These are phyloP conservation scores for Sordariomycetes sp. DNA, from an alignment of 2,329 filamentous ascomycete species.

Conservation along the genomic window DNA sequence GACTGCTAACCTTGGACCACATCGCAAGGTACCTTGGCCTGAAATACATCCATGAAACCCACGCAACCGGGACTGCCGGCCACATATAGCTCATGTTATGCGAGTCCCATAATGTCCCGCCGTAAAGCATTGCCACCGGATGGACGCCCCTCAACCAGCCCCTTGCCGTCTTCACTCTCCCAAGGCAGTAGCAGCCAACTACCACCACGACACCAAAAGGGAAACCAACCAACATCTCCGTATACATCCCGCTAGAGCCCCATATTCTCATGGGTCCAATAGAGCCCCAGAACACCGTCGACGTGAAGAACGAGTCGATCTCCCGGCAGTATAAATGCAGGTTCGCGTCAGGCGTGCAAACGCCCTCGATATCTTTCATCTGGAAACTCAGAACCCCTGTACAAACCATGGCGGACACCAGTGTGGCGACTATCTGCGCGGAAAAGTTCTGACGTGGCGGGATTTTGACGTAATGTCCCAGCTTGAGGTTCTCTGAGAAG, in stretches of 20 bases:
- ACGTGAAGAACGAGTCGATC: constrained; percentile 45
- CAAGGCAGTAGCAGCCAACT: constrained; percentile 22
- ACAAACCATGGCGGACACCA: constrained; percentile 40
- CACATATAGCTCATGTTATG: constrained; percentile 36
- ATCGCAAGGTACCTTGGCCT: constrained; percentile 31
- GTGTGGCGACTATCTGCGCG: constrained; percentile 47
- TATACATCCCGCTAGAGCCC: constrained; percentile 35
- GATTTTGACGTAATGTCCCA: constrained; percentile 48
- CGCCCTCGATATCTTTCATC: constrained; percentile 22
- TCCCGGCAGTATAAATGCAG: constrained; percentile 32
- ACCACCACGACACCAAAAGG: constrained; percentile 35
- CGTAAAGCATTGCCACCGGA: constrained; percentile 28
- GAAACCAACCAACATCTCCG: constrained; percentile 35
- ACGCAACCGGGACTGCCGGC: constrained; percentile 35
- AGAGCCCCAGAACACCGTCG: constrained; percentile 43
- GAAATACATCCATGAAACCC: constrained; percentile 35
- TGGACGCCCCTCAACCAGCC: constrained; percentile 27
- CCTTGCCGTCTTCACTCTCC: constrained; percentile 12
- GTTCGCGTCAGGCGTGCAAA: constrained; percentile 24
- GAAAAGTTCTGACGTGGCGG: constrained; percentile 48
- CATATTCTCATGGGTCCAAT: constrained; percentile 41
- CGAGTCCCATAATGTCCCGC: constrained; percentile 26
- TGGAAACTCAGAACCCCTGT: constrained; percentile 38
- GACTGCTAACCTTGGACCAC: constrained; percentile 30
- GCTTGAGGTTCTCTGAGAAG: constrained; percentile 37